phyloP scores from a whole-genome alignment of 192 early-diverging fungal species.

The Gryganskiella cystojenkinii region DNA sequence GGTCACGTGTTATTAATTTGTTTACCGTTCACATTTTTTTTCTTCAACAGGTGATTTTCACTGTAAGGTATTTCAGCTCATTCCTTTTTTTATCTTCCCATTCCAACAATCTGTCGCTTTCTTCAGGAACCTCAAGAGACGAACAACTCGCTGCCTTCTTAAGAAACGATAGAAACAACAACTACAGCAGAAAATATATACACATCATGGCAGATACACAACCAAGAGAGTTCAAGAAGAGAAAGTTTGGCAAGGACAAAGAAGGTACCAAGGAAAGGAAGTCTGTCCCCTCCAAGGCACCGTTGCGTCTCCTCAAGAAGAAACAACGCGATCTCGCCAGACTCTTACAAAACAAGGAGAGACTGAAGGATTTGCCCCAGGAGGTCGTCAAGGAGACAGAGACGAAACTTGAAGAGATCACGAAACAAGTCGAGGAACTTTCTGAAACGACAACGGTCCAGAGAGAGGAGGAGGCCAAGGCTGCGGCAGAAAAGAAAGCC shows the following conservation, averaged over 20 bases:
- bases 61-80: no score
- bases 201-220: slow-evolving; percentile 10
- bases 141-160: not conserved
- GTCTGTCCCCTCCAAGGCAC: slow-evolving; percentile 38
- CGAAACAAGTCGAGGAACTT: slow-evolving; percentile 23
- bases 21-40: no score
- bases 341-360: slow-evolving; percentile 40
- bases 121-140: not conserved
- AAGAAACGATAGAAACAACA: not conserved
- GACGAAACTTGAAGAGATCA: slow-evolving; percentile 28
- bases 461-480: not conserved
- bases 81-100: no score
- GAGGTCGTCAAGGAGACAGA: slow-evolving; percentile 34
- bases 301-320: slow-evolving; percentile 33
- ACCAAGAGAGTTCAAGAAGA: not conserved
- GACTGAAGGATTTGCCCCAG: slow-evolving; percentile 28
- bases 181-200: no score
- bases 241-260: not conserved
- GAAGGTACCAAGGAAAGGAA: slow-evolving; percentile 22
- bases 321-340: slow-evolving; percentile 42
- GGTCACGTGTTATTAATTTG: no score
- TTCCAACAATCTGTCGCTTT: no score
- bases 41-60: no score
- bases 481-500: not conserved
- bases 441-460: slow-evolving; percentile 4